Evolutionary conservation across 2,329 filamentous ascomycete genomes (phyloP).

Genomic region (Calycina herbarum): DNA sequence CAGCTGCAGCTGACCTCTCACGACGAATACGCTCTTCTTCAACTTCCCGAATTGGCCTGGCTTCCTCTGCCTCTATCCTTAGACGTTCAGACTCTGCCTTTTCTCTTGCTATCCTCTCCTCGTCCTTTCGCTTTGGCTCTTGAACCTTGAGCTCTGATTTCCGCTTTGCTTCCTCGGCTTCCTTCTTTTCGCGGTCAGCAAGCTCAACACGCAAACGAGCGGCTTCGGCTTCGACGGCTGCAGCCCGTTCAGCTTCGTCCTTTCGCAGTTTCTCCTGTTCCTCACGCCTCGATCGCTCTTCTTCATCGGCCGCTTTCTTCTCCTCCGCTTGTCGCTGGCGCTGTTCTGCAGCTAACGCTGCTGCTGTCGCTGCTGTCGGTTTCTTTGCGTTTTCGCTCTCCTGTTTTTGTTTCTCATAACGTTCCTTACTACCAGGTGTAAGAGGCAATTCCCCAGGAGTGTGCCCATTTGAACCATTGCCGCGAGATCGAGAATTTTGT

Average conservation of each 20-base stretch:
- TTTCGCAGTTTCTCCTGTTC: conserved; percentile 20
- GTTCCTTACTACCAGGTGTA: conserved; percentile 31
- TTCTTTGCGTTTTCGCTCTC: conserved; percentile 24
- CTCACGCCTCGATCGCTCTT: conserved; percentile 20
- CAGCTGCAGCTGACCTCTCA: conserved; percentile 10
- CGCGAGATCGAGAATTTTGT: conserved; percentile 16
- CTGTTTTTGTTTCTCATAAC: conserved; percentile 21
- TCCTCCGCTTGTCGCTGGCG: conserved; percentile 19
- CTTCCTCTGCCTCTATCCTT: conserved; percentile 24
- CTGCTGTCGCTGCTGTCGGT: conserved; percentile 12
- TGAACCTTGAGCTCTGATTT: conserved; percentile 13
- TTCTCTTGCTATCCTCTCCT: conserved; percentile 22
- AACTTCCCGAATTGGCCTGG: conserved; percentile 16
- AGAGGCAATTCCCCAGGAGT: conserved; percentile 28
- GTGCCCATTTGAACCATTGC: conserved; percentile 3
- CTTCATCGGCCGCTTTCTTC: conserved; percentile 18
- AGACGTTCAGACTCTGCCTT: conserved; percentile 22
- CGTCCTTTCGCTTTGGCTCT: conserved; percentile 18
- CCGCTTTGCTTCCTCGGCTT: conserved; percentile 12
- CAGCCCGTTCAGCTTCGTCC: conserved; percentile 23
- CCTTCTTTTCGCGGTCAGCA: background rate
- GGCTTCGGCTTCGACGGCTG: conserved; percentile 15
- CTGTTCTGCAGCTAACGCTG: conserved; percentile 6
- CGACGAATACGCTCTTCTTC: conserved; percentile 14
- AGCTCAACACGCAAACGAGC: conserved; percentile 22